Base-by-base conservation (phyloP, 73 alveolate genomes). In the Blepharisma stoltei region DNA sequence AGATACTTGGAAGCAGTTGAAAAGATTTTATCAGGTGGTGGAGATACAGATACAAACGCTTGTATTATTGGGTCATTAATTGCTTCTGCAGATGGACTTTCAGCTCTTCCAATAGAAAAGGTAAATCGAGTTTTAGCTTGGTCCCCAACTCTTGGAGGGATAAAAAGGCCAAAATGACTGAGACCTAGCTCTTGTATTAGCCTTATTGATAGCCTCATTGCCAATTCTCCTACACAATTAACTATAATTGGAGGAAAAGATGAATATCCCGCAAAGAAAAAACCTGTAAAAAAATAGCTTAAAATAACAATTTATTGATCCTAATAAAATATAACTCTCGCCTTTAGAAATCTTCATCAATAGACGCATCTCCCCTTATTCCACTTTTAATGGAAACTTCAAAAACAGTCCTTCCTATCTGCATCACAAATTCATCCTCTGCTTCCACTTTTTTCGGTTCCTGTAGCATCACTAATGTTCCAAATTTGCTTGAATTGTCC, bases 21-120 rank as follows among this genome's bases (percentile, higher is more conserved):
- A 48, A 70, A 55, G 5, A 78, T 78, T 54, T 25, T 82, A 6
- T 6, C 6, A 6, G 4, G 54, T 6, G 91, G 91, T 7, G 95
- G 95, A 41, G 95, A 88, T 54, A 88, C 95, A 6, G 95, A 88
- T 88, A 88, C 95, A 6, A 88, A 88, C 79, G 95, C 95, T 18
- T 83, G 92, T 70, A 88, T 88, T 48, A 82, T 84, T 5, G 95
- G 92, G 20, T 88, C 91, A 6, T 54, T 88, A 55, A 54, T 88
- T 9, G 95, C 89, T 6, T 89, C 92, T 32, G 71, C 66, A 54
- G 84, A 23, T 20, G 95, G 95, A 20, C 21, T 71, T 43, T 55
- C 47, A 6, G 27, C 53, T 6, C 1, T 88, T 11, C 95, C 95
- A 25, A 49, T 67, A 60, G 79, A 49, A 6, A 23, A 27, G 44